These are phyloP conservation scores for Seminavis robusta DNA, from an alignment of 108 stramenopile genomes.

Conservation along the genomic window DNA sequence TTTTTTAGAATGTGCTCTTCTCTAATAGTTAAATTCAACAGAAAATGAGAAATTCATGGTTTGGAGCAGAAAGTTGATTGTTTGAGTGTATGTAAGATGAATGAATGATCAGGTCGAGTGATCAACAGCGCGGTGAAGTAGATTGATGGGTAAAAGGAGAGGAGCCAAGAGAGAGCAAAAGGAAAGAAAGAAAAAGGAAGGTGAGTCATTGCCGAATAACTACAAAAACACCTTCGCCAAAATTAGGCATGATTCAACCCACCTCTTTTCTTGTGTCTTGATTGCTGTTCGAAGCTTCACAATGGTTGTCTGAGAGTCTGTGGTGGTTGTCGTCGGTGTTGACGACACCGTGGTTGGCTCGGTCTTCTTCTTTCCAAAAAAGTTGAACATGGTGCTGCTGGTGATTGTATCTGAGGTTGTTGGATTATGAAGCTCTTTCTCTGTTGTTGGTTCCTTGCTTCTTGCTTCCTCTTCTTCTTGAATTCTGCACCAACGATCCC, in stretches of 20 bases:
- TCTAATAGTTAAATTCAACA: constrained; percentile 16
- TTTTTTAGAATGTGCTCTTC: constrained; percentile 69
- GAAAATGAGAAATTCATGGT: background rate
- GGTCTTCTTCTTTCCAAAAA: constrained; percentile 49
- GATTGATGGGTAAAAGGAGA: no score
- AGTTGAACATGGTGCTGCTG: constrained; percentile 18
- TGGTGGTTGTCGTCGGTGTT: constrained; percentile 14
- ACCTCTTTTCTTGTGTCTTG: constrained; percentile 84
- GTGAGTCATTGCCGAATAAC: background rate
- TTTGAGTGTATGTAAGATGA: no score
- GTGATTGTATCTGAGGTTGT: no score
- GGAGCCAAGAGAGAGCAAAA: background rate
- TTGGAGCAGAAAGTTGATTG: no score
- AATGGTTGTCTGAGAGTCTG: constrained; percentile 50
- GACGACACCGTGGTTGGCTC: constrained; percentile 30
- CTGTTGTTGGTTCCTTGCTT: no score
- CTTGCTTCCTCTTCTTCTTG: no score
- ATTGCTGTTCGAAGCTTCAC: constrained; percentile 71
- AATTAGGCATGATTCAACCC: constrained; percentile 14
- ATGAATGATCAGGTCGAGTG: no score
- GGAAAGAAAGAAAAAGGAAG: constrained; percentile 4
- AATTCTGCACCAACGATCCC: no score
- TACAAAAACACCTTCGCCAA: background rate
- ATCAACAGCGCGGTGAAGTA: no score
- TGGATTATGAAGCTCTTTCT: no score